phyloP scores from a whole-genome alignment of 2,329 filamentous ascomycete genomes.

The Paraphoma sp. region DNA sequence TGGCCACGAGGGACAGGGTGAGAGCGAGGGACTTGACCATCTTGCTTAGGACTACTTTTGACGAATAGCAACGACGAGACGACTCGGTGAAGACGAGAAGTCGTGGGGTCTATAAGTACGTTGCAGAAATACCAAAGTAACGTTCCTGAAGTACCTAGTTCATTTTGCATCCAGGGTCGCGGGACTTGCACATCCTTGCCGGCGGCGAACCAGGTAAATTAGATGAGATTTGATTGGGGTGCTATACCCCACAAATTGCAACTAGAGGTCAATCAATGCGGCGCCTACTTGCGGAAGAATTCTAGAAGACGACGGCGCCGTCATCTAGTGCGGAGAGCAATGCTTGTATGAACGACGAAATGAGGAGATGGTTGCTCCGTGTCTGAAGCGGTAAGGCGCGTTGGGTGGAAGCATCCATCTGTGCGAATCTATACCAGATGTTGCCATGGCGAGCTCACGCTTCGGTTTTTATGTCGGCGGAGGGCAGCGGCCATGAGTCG shows the following conservation, averaged over 20 bases:
- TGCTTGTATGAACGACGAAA: constrained; percentile 7
- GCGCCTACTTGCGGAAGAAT: constrained; percentile 25
- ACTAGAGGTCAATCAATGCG: constrained; percentile 6
- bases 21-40: constrained; percentile 33
- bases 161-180: constrained; percentile 11
- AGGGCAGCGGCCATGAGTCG: too few species aligned
- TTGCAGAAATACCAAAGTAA: constrained; percentile 12
- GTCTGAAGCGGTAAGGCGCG: constrained; percentile 12
- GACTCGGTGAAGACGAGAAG: neutral
- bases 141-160: constrained; percentile 1
- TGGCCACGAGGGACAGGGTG: constrained; percentile 26
- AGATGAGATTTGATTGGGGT: constrained; percentile 31
- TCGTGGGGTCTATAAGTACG: constrained; percentile 12
- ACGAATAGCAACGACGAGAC: neutral
- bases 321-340: constrained; percentile 1
- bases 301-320: constrained; percentile 6
- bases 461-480: too few species aligned
- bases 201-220: constrained; percentile 31
- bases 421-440: neutral
- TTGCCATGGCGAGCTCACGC: too few species aligned
- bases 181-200: constrained; percentile 17
- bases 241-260: constrained; percentile 26
- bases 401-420: neutral
- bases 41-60: neutral
- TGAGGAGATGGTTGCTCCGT: constrained; percentile 9